phyloP scores from a whole-genome alignment of 805 yeast species.

The Lipomyces orientalis region DNA sequence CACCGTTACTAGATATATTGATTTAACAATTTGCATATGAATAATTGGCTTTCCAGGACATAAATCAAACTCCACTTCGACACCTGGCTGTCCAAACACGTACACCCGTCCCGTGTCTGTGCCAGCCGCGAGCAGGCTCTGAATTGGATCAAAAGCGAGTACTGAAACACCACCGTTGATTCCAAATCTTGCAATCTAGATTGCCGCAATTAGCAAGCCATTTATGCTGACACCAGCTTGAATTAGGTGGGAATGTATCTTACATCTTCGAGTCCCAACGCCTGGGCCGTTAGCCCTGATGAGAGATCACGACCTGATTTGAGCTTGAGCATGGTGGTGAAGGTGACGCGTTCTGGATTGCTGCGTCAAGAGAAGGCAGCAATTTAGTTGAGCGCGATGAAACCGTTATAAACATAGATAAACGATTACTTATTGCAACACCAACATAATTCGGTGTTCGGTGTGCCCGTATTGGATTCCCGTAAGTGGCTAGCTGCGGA shows the following conservation, averaged over 20 bases:
- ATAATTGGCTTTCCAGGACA: slow-evolving; percentile 57
- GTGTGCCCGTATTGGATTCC: too few relatives aligned
- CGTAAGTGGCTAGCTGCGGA: too few relatives aligned
- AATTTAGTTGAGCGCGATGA: not conserved
- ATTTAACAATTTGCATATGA: slow-evolving; percentile 71
- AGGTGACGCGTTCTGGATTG: not conserved
- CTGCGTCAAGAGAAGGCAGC: not conserved
- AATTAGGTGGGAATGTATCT: slow-evolving; percentile 13
- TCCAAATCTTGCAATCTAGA: slow-evolving; percentile 55
- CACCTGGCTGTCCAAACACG: slow-evolving; percentile 83
- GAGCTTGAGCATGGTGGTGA: slow-evolving; percentile 20
- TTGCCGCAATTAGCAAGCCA: slow-evolving; percentile 21
- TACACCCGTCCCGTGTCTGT: slow-evolving; percentile 73
- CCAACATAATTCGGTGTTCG: not conserved
- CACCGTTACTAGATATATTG: slow-evolving; percentile 77
- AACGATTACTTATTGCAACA: not conserved
- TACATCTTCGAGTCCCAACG: slow-evolving; percentile 44
- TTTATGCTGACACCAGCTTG: not conserved
- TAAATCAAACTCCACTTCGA: slow-evolving; percentile 67
- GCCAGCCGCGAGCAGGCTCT: slow-evolving; percentile 80
- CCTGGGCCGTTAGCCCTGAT: slow-evolving; percentile 41
- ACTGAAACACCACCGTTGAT: slow-evolving; percentile 68
- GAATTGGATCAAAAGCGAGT: slow-evolving; percentile 84
- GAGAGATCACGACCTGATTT: slow-evolving; percentile 43
- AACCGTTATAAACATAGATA: not conserved